Percentiles rank a stretch among this genome's conserved stretches.
Conservation (phyloP, 2,329 filamentous ascomycete genomes). For the Trichothecium sympodiale region DNA sequence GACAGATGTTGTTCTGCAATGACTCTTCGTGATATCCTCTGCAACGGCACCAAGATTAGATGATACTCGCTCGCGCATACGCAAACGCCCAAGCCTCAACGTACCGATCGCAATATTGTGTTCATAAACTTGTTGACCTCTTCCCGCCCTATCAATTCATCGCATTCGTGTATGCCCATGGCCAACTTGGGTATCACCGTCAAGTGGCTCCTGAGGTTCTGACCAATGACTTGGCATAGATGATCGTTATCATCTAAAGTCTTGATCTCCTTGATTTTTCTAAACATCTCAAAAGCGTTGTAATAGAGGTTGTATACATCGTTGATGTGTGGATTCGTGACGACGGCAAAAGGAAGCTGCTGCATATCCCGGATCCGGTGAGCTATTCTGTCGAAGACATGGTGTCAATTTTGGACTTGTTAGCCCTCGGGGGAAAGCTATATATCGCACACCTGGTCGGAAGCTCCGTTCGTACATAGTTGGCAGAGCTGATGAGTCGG, state of each 20-base stretch:
- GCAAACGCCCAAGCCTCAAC: conserved; percentile 14
- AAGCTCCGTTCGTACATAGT: conserved; percentile 92
- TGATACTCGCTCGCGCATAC: background rate
- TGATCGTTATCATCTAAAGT: conserved; percentile 80
- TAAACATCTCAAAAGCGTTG: conserved; percentile 85
- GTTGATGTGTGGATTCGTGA: conserved; percentile 88
- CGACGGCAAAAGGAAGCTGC: conserved; percentile 86
- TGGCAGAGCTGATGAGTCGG: conserved; percentile 84
- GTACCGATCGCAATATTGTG: conserved; percentile 75
- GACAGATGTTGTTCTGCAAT: conserved; percentile 97
- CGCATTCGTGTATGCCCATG: conserved; percentile 88
- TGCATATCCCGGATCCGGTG: conserved; percentile 97
- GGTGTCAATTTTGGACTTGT: background rate
- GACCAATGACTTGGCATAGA: conserved; percentile 70
- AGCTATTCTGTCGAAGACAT: conserved; percentile 50
- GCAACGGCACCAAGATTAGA: background rate
- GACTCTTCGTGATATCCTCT: conserved; percentile 89
- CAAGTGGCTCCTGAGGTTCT: conserved; percentile 76
- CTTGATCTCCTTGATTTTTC: conserved; percentile 73
- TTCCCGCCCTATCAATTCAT: conserved; percentile 66
- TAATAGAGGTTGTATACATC: conserved; percentile 97
- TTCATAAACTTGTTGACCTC: conserved; percentile 94
- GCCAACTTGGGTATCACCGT: conserved; percentile 89
- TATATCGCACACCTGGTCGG: conserved; percentile 55
- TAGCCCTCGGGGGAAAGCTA: background rate